Conservation (phyloP, 768 basidiomycete genomes). For the Amanita inopinata region DNA sequence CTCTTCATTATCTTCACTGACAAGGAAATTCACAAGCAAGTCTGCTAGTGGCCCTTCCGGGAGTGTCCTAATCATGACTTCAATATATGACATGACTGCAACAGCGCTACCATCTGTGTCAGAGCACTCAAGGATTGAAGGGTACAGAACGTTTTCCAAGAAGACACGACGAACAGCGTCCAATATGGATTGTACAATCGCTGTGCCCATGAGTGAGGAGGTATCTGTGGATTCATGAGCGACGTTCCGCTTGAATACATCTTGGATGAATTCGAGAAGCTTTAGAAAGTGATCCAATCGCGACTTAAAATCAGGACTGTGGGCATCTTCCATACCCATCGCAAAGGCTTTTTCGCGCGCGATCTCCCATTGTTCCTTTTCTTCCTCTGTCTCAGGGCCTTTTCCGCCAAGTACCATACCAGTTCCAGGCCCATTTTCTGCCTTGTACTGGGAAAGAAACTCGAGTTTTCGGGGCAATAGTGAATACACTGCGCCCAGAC, state of each 20-base stretch:
- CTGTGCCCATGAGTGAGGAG: constrained; percentile 60
- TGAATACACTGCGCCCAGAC: constrained; percentile 88
- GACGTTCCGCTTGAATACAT: constrained; percentile 67
- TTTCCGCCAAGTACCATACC: constrained; percentile 71
- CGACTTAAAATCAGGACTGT: constrained; percentile 62
- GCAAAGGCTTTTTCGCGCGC: constrained; percentile 42
- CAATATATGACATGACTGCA: constrained; percentile 92
- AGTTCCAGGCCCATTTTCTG: constrained; percentile 29
- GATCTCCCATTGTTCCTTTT: constrained; percentile 39
- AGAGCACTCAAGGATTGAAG: constrained; percentile 88
- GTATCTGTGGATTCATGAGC: constrained; percentile 42
- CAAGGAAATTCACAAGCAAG: constrained; percentile 67
- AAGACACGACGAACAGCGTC: constrained; percentile 80
- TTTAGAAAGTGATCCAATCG: constrained; percentile 87
- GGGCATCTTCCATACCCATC: constrained; percentile 70
- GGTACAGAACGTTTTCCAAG: constrained; percentile 87
- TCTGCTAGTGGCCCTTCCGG: constrained; percentile 58
- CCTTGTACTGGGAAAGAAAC: constrained; percentile 38
- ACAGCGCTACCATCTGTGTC: constrained; percentile 91
- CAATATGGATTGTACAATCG: constrained; percentile 77
- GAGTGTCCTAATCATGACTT: constrained; percentile 75
- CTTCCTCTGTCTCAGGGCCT: constrained; percentile 43
- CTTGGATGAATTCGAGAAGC: constrained; percentile 85
- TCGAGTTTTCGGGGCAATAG: constrained; percentile 81
- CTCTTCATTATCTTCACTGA: constrained; percentile 79